phyloP scores from a whole-genome alignment of 2,329 filamentous ascomycete genomes.

The Cercospora sp. region DNA sequence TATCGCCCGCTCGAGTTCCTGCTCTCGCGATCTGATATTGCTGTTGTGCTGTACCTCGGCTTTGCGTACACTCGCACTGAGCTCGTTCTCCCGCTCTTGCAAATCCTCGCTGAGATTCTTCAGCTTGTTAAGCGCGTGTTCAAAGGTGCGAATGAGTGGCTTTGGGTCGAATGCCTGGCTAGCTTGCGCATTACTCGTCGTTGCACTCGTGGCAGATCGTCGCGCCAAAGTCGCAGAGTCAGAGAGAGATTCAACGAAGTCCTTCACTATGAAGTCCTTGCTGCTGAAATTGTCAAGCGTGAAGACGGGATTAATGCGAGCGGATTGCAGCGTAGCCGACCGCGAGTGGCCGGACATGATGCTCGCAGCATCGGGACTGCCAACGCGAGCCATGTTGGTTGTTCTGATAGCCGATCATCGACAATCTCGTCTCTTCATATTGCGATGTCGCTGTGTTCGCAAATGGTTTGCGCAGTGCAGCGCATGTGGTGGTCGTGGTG shows the following conservation, averaged over 20 bases:
- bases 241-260: slow-evolving; percentile 92
- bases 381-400: slow-evolving; percentile 23
- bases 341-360: slow-evolving; percentile 41
- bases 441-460: neutral
- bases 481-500: neutral
- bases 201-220: slow-evolving; percentile 60
- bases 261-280: slow-evolving; percentile 91
- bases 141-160: slow-evolving; percentile 92
- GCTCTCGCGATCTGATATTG: slow-evolving; percentile 82
- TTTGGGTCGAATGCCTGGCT: slow-evolving; percentile 78
- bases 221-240: slow-evolving; percentile 80
- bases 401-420: neutral
- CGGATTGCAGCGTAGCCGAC: slow-evolving; percentile 32
- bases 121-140: slow-evolving; percentile 70
- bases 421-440: neutral
- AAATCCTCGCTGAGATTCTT: slow-evolving; percentile 76
- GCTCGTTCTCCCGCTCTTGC: slow-evolving; percentile 85
- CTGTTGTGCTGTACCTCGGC: slow-evolving; percentile 91
- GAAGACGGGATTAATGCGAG: slow-evolving; percentile 56
- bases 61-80: slow-evolving; percentile 83
- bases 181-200: slow-evolving; percentile 38
- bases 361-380: slow-evolving; percentile 44
- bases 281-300: slow-evolving; percentile 72
- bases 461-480: neutral
- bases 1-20: slow-evolving; percentile 89